A percentile compares a stretch with the other conserved stretches of the same genome.
These are phyloP conservation scores for Pythium scleroteichum DNA, from an alignment of 352 stramenopile genomes.

Conservation along the genomic window DNA sequence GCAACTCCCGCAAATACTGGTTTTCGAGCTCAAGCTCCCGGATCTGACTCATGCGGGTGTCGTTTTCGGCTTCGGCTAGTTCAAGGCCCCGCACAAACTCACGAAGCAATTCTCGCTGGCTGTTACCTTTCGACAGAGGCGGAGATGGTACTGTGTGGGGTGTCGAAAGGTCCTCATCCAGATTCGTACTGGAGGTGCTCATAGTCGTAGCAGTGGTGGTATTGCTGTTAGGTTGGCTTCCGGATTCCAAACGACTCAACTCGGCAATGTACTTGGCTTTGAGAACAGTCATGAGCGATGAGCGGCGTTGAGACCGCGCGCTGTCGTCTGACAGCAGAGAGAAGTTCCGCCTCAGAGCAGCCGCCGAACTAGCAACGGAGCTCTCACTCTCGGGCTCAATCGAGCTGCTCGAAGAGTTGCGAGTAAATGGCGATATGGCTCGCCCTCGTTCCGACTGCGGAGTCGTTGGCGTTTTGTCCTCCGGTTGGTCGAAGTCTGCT, in stretches of 20 bases:
- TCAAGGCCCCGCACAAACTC: conserved; percentile 77
- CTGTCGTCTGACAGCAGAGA: conserved; percentile 20
- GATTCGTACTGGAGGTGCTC: not conserved
- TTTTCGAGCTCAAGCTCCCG: conserved; percentile 71
- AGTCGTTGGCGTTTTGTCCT: conserved; percentile 5
- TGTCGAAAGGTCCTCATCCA: not conserved
- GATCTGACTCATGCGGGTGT: conserved; percentile 75
- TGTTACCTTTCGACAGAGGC: conserved; percentile 20
- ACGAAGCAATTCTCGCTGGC: conserved; percentile 53
- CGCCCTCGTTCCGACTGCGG: conserved; percentile 3
- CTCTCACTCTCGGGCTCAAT: conserved; percentile 25
- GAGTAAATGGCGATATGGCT: conserved; percentile 9
- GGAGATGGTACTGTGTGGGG: not conserved
- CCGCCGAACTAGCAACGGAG: conserved; percentile 1
- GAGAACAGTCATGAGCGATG: conserved; percentile 60
- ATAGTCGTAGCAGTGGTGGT: conserved; percentile 23
- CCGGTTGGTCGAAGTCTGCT: not conserved
- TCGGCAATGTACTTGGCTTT: conserved; percentile 63
- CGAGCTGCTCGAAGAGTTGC: conserved; percentile 17
- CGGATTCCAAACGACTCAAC: conserved; percentile 37
- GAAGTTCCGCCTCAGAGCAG: conserved; percentile 11
- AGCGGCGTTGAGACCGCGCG: conserved; percentile 19
- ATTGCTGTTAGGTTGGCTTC: conserved; percentile 8
- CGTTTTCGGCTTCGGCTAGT: conserved; percentile 71
- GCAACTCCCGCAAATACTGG: conserved; percentile 42